Conservation (phyloP, 306 rosid genomes). For the Macrotyloma uniflorum region DNA sequence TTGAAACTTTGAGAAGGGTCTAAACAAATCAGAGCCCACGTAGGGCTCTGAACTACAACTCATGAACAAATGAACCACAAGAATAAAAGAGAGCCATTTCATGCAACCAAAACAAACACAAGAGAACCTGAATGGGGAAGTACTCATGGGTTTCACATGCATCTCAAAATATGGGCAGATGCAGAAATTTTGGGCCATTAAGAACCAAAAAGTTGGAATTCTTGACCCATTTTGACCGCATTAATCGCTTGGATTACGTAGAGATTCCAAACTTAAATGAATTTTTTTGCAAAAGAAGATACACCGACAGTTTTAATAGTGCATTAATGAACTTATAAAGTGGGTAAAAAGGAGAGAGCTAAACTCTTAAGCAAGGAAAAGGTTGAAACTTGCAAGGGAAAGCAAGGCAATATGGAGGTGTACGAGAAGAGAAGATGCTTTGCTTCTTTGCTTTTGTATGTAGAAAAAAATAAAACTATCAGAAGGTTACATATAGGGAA, state of each 20-base stretch:
- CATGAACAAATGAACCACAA: not conserved
- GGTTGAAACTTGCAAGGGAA: slow-evolving; percentile 74
- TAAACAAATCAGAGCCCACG: not conserved
- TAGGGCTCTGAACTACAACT: slow-evolving; percentile 13
- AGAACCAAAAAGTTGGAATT: slow-evolving; percentile 44
- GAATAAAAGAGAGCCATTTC: not conserved
- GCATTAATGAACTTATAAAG: slow-evolving; percentile 24
- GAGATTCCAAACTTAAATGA: slow-evolving; percentile 71
- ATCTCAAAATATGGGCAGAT: slow-evolving; percentile 33
- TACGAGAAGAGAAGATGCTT: slow-evolving; percentile 61
- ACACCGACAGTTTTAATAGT: slow-evolving; percentile 51
- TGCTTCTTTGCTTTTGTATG: slow-evolving; percentile 63
- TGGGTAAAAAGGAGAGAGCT: slow-evolving; percentile 31
- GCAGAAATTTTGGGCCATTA: slow-evolving; percentile 27
- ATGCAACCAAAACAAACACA: not conserved
- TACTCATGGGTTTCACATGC: slow-evolving; percentile 38
- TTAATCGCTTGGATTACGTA: slow-evolving; percentile 35
- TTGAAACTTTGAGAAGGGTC: slow-evolving; percentile 29
- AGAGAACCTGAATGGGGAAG: slow-evolving; percentile 32
- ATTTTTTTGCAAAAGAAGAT: slow-evolving; percentile 51
- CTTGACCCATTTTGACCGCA: slow-evolving; percentile 54
- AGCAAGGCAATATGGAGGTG: slow-evolving; percentile 48
- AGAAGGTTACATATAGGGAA: slow-evolving; percentile 28
- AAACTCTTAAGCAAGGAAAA: slow-evolving; percentile 65
- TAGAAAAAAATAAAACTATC: slow-evolving; percentile 26